Conservation (phyloP, 1,139 yeast species). For the Candida smagusa region DNA sequence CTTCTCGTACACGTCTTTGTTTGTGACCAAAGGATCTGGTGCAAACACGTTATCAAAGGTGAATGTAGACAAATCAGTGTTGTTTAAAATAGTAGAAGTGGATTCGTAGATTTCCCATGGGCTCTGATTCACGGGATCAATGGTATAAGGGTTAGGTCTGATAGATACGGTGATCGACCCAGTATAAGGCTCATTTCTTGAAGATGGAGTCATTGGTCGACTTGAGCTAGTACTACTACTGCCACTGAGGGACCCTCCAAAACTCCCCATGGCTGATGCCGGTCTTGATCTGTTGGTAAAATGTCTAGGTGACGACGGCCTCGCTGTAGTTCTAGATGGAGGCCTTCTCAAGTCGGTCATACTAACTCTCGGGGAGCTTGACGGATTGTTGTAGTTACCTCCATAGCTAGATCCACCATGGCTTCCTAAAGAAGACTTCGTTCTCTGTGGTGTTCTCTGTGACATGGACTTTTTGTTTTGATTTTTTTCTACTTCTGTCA, state of each 20-base stretch:
- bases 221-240: constrained; percentile 7
- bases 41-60: constrained; percentile 75
- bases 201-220: constrained; percentile 42
- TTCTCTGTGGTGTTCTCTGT: constrained; percentile 13
- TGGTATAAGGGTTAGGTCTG: constrained; percentile 49
- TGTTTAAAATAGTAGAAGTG: constrained; percentile 43
- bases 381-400: constrained; percentile 1
- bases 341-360: constrained; percentile 19
- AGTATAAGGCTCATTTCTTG: constrained; percentile 39
- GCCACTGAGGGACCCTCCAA: constrained; percentile 14
- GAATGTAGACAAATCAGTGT: constrained; percentile 53
- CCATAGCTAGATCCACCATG: constrained; percentile 1
- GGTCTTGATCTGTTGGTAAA: constrained; percentile 25
- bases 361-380: constrained; percentile 8
- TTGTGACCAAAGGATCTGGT: constrained; percentile 41
- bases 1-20: constrained; percentile 57
- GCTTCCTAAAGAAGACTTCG: constrained; percentile 13
- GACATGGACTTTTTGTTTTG: constrained; percentile 8
- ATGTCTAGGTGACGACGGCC: constrained; percentile 20
- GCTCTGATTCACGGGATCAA: constrained; percentile 18
- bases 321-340: constrained; percentile 17
- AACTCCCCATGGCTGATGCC: constrained; percentile 35
- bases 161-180: constrained; percentile 52
- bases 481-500: not conserved
- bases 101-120: constrained; percentile 46